Conservation (phyloP, 2,329 filamentous ascomycete genomes). For the Pseudocercospora crystallina region DNA sequence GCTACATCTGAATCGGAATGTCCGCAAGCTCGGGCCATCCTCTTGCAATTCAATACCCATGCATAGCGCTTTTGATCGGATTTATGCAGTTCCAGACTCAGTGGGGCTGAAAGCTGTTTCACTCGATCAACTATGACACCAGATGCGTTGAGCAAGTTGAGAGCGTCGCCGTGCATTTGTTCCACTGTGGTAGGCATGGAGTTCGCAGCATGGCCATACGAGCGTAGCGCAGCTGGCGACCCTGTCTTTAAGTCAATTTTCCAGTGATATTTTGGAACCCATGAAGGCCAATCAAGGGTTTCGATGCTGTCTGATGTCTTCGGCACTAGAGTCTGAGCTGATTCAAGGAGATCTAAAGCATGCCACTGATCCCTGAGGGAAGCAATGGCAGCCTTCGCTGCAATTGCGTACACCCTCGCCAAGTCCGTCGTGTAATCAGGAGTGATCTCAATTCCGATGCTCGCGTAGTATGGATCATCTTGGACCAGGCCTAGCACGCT, state of each 20-base stretch:
- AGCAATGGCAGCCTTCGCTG: slow-evolving; percentile 1
- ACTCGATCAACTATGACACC: not conserved
- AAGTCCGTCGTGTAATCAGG: slow-evolving; percentile 3
- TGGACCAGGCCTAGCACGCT: slow-evolving; percentile 12
- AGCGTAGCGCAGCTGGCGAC: not conserved
- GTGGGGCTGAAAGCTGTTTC: not conserved
- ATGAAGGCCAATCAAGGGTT: not conserved
- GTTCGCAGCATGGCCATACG: not conserved
- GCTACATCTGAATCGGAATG: not conserved
- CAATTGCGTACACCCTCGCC: slow-evolving; percentile 2
- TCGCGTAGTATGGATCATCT: too few species aligned
- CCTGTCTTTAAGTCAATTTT: not conserved
- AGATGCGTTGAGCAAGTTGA: too few species aligned
- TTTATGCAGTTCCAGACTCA: not conserved
- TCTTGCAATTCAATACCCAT: not conserved
- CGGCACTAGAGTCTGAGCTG: not conserved
- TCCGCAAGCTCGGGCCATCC: not conserved
- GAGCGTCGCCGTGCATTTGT: not conserved
- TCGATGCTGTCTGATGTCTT: too few species aligned
- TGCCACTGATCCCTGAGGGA: not conserved
- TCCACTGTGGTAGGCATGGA: not conserved
- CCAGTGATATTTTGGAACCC: slow-evolving; percentile 12
- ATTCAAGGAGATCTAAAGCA: slow-evolving; percentile 1
- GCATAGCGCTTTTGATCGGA: not conserved
- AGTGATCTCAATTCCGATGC: not conserved